phyloP scores from a whole-genome alignment of 768 basidiomycete genomes.

The Dacryopinax spathularia region DNA sequence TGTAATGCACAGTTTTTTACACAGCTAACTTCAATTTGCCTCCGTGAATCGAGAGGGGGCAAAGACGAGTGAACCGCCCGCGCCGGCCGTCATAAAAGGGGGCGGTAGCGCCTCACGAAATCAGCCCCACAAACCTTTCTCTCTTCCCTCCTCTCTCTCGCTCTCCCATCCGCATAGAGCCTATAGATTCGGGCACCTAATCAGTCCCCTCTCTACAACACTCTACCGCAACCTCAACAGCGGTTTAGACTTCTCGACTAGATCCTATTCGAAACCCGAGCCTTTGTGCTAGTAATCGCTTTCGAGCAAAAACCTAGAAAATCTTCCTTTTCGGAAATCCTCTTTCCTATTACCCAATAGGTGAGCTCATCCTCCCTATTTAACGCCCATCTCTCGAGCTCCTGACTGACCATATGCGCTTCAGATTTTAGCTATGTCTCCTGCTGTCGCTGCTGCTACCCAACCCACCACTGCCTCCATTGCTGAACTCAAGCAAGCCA shows the following conservation, averaged over 20 bases:
- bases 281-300: conserved; percentile 5
- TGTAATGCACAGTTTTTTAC: conserved; percentile 4
- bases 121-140: conserved; percentile 3
- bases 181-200: conserved; percentile 2
- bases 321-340: neutral
- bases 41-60: neutral
- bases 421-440: conserved; percentile 48
- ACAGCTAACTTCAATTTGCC: neutral
- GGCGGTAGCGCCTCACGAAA: neutral
- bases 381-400: conserved; percentile 30
- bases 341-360: conserved; percentile 6
- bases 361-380: conserved; percentile 7
- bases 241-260: conserved; percentile 1
- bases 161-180: neutral
- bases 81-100: conserved; percentile 3
- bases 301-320: conserved; percentile 2
- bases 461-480: conserved; percentile 37
- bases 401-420: conserved; percentile 15
- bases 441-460: conserved; percentile 49
- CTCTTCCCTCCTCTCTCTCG: neutral
- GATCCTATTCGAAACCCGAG: neutral
- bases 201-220: neutral
- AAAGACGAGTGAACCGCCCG: neutral
- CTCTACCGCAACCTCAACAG: conserved; percentile 2
- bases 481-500: conserved; percentile 54